Evolutionary conservation across 31 red algal species (phyloP), one percentile per base, ranked within the genome.

Genomic region (Endocladia muricata): DNA sequence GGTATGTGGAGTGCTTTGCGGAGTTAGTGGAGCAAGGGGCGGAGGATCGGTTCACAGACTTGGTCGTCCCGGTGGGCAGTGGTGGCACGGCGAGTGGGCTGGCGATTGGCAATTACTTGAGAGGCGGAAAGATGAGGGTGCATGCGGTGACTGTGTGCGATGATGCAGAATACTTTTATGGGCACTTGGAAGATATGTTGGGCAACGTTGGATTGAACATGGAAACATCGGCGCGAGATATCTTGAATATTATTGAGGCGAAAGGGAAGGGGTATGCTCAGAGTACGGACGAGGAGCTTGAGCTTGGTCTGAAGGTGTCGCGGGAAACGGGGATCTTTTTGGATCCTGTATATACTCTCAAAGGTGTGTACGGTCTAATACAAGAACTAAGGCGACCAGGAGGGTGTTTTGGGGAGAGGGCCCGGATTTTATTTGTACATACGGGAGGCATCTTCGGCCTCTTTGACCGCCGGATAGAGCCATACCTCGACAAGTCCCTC

Each of bases 271-370:
- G 91, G 22, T 94, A 94, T 70, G 83, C 57, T 1, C 41, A 62
- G 34, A 79, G 43, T 41, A 86, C 83, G 21, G 73, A 75, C 4
- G 91, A 88, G 17, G 90, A 87, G 40, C 28, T 81, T 5, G 42
- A 80, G 40, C 29, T 80, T 31, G 40, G 58, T 17, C 29, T 73
- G 55, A 35, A 77, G 26, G 62, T 79, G 35, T 41, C 88, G 4
- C 23, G 38, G 4, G 37, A 47, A n/a, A 88, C 81, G 28, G 91
- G 91, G 31, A 64, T 94, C 3, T 25, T 81, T 42, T 56, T 83
- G 34, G 91, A 94, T 64, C 91, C 91, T 2, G 71, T 78, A 2
- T 94, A 94, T 49, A 94, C 91, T 4, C 64, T 76, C 57, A 94
- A 94, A 48, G 91, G 82, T 29, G 40, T 94, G 3, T 55, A 54